phyloP scores from a whole-genome alignment of 768 basidiomycete species.

The Phylloporus sp. region DNA sequence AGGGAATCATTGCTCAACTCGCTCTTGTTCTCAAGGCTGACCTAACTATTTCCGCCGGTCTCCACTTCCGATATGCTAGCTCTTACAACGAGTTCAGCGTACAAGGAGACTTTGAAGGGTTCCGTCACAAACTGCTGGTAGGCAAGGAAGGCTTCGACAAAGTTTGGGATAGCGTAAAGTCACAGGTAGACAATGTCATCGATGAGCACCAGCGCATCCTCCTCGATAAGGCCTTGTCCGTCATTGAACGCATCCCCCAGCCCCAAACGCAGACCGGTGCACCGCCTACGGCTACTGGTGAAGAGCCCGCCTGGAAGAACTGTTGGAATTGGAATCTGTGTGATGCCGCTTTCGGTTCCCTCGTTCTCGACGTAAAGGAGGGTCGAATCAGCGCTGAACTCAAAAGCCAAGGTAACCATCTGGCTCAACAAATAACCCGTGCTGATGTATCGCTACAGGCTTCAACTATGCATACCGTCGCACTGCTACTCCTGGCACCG shows the following conservation, averaged over 20 bases:
- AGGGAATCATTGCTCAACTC: conserved; percentile 89
- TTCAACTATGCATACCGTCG: conserved; percentile 96
- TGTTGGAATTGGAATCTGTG: conserved; percentile 99
- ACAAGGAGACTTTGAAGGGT: conserved; percentile 83
- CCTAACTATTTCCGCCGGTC: conserved; percentile 86
- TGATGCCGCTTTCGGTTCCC: conserved; percentile 88
- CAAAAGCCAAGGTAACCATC: conserved; percentile 77
- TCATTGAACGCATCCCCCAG: conserved; percentile 75
- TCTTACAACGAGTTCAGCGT: conserved; percentile 98
- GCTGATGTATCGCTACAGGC: conserved; percentile 44
- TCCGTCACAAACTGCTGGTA: conserved; percentile 69
- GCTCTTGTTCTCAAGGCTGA: conserved; percentile 90
- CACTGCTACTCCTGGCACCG: conserved; percentile 50
- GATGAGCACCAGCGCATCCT: conserved; percentile 86
- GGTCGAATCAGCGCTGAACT: conserved; percentile 89
- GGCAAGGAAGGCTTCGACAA: conserved; percentile 83
- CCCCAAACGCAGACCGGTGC: conserved; percentile 34
- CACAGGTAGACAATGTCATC: conserved; percentile 86
- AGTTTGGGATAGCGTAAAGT: conserved; percentile 93
- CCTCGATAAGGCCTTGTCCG: conserved; percentile 83
- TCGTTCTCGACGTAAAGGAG: conserved; percentile 86
- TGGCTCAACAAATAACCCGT: neutral
- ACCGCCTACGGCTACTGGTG: conserved; percentile 51
- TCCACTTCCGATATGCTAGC: conserved; percentile 96
- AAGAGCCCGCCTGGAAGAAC: conserved; percentile 97